Evolutionary conservation across 1,284 basidiomycete species (phyloP).

Genomic region (Irpex sp.): DNA sequence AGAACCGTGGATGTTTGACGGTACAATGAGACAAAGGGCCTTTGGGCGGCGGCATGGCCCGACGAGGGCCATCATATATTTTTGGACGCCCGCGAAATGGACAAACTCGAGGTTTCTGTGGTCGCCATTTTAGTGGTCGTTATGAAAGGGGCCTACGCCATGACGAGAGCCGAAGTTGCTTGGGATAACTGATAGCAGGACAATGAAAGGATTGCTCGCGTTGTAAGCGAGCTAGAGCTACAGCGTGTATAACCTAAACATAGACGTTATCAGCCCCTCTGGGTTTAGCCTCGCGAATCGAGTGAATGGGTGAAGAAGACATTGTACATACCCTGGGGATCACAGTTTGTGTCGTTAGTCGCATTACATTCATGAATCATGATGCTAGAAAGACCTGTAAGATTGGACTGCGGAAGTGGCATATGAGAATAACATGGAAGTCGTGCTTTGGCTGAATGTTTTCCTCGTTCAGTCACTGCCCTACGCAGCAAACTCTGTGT

Average conservation of each 20-base stretch:
- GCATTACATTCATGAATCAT: not conserved
- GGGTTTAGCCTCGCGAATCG: not conserved
- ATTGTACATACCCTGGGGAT: not conserved
- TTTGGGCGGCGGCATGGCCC: not conserved
- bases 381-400: not conserved
- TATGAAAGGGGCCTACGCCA: not conserved
- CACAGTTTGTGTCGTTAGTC: not conserved
- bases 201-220: not conserved
- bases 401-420: not conserved
- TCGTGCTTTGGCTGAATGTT: not conserved
- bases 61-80: not conserved
- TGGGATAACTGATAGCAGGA: not conserved
- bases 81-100: not conserved
- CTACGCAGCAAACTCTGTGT: not conserved
- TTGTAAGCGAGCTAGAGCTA: not conserved
- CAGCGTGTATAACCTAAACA: not conserved
- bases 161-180: not conserved
- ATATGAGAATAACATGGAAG: not conserved
- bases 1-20: not conserved
- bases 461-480: not conserved
- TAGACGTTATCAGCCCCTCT: not conserved
- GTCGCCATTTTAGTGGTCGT: not conserved
- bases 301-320: not conserved
- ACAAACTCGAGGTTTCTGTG: not conserved
- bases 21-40: not conserved